phyloP scores from a whole-genome alignment of 495 filamentous ascomycete genomes.

The Gamarada debralockiae region DNA sequence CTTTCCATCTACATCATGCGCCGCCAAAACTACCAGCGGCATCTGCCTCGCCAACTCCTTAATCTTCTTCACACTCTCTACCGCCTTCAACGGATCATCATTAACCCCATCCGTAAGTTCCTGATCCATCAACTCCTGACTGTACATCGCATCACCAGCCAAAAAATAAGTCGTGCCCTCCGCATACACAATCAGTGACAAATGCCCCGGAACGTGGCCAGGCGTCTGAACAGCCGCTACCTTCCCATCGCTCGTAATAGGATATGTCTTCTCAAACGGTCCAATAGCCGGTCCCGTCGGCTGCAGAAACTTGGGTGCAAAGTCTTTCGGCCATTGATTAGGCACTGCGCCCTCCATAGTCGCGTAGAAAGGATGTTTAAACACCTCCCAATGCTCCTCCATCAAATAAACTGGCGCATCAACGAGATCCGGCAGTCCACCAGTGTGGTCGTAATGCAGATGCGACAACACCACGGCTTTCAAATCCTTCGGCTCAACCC shows the following conservation, averaged over 20 bases:
- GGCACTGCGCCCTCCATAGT: slow-evolving; percentile 29
- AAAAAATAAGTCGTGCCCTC: slow-evolving; percentile 26
- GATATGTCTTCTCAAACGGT: slow-evolving; percentile 27
- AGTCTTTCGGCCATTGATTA: slow-evolving; percentile 28
- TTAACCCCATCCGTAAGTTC: slow-evolving; percentile 32
- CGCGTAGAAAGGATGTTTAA: slow-evolving; percentile 25
- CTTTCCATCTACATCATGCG: too few relatives aligned
- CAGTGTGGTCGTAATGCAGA: slow-evolving; percentile 32
- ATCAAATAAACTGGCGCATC: slow-evolving; percentile 23
- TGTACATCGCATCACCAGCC: slow-evolving; percentile 31
- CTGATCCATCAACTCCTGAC: slow-evolving; percentile 24
- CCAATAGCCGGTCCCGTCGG: slow-evolving; percentile 23
- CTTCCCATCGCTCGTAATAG: slow-evolving; percentile 29
- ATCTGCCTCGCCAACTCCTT: slow-evolving; percentile 27
- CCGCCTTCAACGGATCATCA: slow-evolving; percentile 24
- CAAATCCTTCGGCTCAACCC: slow-evolving; percentile 26
- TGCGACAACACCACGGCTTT: slow-evolving; percentile 29
- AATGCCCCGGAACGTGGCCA: slow-evolving; percentile 32
- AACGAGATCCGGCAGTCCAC: slow-evolving; percentile 29
- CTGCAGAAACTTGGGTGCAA: slow-evolving; percentile 25
- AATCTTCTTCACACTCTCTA: slow-evolving; percentile 25
- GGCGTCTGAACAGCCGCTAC: slow-evolving; percentile 30
- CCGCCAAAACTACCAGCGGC: slow-evolving; percentile 26
- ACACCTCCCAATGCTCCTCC: slow-evolving; percentile 29
- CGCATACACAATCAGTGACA: slow-evolving; percentile 25